Percentiles rank a stretch among this genome's conserved stretches.
These are phyloP conservation scores for Ganoderma sinense DNA, from an alignment of 1,284 basidiomycete species.

Conservation along the genomic window DNA sequence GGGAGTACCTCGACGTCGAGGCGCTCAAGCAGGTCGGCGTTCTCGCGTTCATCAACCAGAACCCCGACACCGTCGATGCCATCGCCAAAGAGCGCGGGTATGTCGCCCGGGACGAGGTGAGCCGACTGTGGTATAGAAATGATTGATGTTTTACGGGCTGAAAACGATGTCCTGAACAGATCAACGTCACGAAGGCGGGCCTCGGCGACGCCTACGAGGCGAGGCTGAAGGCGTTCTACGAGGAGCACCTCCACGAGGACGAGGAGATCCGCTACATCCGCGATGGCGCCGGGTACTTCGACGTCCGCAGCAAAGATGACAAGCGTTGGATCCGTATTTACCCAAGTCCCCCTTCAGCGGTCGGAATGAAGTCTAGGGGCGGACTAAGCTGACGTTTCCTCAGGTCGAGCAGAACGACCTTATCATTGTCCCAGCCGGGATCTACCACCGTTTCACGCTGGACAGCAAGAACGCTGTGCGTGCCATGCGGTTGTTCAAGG, in stretches of 20 bases:
- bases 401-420: slow-evolving; percentile 72
- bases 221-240: slow-evolving; percentile 3
- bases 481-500: slow-evolving; percentile 83
- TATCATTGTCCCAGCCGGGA: slow-evolving; percentile 77
- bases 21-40: slow-evolving; percentile 6
- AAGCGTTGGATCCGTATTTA: slow-evolving; percentile 4
- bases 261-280: slow-evolving; percentile 91
- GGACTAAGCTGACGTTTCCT: not conserved
- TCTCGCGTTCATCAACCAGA: slow-evolving; percentile 4
- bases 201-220: slow-evolving; percentile 7
- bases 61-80: not conserved
- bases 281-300: slow-evolving; percentile 86
- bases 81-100: slow-evolving; percentile 5
- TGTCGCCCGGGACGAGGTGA: not conserved
- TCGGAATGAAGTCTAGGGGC: too few relatives aligned
- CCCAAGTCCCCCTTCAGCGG: not conserved
- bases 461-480: slow-evolving; percentile 74
- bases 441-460: slow-evolving; percentile 89
- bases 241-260: slow-evolving; percentile 84
- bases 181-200: slow-evolving; percentile 1
- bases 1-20: slow-evolving; percentile 2
- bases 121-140: not conserved
- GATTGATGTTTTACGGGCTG: not conserved
- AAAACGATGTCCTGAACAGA: not conserved
- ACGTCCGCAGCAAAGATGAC: slow-evolving; percentile 69